A percentile compares a stretch with the other conserved stretches of the same genome.
Evolutionary conservation across 2,329 filamentous ascomycete genomes (phyloP).

Genomic region (Paraconiothyrium sp.): DNA sequence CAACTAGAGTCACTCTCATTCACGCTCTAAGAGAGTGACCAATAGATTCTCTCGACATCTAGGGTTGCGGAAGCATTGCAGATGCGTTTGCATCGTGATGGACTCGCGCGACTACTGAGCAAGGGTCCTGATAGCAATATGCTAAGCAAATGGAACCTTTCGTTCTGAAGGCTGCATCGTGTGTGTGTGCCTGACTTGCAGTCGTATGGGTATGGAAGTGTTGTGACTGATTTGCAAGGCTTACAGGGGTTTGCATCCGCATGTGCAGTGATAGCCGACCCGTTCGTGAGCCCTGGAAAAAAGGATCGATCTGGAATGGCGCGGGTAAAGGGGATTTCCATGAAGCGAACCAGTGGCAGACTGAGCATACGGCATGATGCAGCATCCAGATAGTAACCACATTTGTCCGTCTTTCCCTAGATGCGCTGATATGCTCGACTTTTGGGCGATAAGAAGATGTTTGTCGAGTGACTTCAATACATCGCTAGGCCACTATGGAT

Average conservation of each 20-base stretch:
- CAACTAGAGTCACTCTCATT: slow-evolving; percentile 17
- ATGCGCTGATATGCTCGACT: slow-evolving; percentile 20
- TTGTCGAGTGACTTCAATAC: slow-evolving; percentile 9
- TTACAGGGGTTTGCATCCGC: slow-evolving; percentile 20
- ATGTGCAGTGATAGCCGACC: slow-evolving; percentile 32
- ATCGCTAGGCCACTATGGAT: background rate
- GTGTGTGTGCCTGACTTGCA: slow-evolving; percentile 33
- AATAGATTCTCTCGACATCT: slow-evolving; percentile 14
- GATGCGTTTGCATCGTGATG: slow-evolving; percentile 26
- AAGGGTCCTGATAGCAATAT: slow-evolving; percentile 21
- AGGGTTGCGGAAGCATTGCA: slow-evolving; percentile 11
- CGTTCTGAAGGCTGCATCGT: slow-evolving; percentile 16
- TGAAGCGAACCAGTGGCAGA: slow-evolving; percentile 34
- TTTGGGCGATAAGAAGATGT: slow-evolving; percentile 22
- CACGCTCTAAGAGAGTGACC: slow-evolving; percentile 7
- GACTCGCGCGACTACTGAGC: slow-evolving; percentile 18
- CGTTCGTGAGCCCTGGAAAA: slow-evolving; percentile 16
- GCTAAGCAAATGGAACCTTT: slow-evolving; percentile 15
- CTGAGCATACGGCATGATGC: slow-evolving; percentile 15
- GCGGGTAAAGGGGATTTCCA: slow-evolving; percentile 33
- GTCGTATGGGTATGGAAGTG: slow-evolving; percentile 28
- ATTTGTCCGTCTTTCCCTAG: slow-evolving; percentile 21
- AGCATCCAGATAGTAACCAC: slow-evolving; percentile 21
- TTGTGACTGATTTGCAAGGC: slow-evolving; percentile 26
- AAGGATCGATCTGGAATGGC: slow-evolving; percentile 31